Evolutionary conservation across 371 early-diverging fungal species (phyloP).

Genomic region (Mortierella sp.): DNA sequence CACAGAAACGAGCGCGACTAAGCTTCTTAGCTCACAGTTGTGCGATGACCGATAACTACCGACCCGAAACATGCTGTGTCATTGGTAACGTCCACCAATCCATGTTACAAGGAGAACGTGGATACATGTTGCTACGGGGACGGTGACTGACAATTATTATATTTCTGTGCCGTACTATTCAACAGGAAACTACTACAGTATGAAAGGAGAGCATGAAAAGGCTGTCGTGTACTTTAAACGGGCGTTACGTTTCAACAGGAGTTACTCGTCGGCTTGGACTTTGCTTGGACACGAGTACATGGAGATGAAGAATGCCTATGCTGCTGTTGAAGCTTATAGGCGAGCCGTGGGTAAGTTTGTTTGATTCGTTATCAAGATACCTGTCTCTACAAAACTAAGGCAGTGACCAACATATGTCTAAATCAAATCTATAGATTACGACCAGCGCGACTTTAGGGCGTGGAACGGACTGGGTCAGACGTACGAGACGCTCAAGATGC

Average conservation of each 20-base stretch:
- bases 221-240: conserved; percentile 91
- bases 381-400: too few species aligned
- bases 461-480: conserved; percentile 96
- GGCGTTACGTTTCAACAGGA: conserved; percentile 85
- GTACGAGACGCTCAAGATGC: conserved; percentile 88
- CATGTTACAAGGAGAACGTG: background rate
- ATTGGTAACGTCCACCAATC: conserved; percentile 65
- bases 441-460: conserved; percentile 90
- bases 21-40: conserved; percentile 86
- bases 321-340: conserved; percentile 93
- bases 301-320: conserved; percentile 89
- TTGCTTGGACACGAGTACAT: conserved; percentile 97
- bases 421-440: conserved; percentile 68
- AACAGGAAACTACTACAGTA: conserved; percentile 90
- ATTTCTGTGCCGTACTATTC: background rate
- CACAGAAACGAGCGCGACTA: conserved; percentile 78
- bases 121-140: background rate
- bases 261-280: conserved; percentile 90
- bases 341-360: conserved; percentile 76
- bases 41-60: conserved; percentile 81
- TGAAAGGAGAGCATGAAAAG: conserved; percentile 84
- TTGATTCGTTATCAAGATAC: background rate
- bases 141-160: background rate
- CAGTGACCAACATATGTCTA: background rate
- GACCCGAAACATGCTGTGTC: conserved; percentile 93